Conservation (phyloP, 495 filamentous ascomycete species). For the Haplographium delicatum region DNA sequence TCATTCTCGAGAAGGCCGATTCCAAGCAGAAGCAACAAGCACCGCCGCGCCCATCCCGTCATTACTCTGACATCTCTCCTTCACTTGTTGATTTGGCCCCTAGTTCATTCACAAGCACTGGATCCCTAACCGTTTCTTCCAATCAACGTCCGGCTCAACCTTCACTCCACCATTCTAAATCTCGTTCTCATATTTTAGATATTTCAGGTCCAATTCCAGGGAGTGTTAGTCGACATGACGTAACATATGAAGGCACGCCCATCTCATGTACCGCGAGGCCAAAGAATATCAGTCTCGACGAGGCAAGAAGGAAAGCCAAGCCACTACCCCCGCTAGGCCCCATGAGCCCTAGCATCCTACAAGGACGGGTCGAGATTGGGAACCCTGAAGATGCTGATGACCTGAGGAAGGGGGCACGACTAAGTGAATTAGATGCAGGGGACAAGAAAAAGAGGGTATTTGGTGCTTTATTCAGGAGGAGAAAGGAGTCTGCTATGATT, state of each 20-base stretch:
- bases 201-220: conserved; percentile 11
- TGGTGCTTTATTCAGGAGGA: conserved; percentile 9
- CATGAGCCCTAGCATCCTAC: conserved; percentile 10
- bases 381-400: background rate
- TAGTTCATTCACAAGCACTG: background rate
- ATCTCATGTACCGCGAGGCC: background rate
- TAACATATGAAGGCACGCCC: conserved; percentile 7
- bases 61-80: background rate
- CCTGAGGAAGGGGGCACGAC: background rate
- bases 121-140: background rate
- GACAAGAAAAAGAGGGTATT: conserved; percentile 8
- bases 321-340: conserved; percentile 14
- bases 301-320: conserved; percentile 13
- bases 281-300: conserved; percentile 6
- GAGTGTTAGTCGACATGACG: background rate
- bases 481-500: background rate
- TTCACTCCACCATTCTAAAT: background rate
- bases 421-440: background rate
- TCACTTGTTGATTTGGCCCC: conserved; percentile 1
- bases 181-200: background rate
- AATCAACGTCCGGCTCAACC: background rate
- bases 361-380: conserved; percentile 17
- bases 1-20: background rate
- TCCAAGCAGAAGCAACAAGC: background rate
- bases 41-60: background rate